A percentile compares a stretch with the other conserved stretches of the same genome.
Conservation (phyloP, 176 grass and related monocot genomes). For the Aegilops tauschii region DNA sequence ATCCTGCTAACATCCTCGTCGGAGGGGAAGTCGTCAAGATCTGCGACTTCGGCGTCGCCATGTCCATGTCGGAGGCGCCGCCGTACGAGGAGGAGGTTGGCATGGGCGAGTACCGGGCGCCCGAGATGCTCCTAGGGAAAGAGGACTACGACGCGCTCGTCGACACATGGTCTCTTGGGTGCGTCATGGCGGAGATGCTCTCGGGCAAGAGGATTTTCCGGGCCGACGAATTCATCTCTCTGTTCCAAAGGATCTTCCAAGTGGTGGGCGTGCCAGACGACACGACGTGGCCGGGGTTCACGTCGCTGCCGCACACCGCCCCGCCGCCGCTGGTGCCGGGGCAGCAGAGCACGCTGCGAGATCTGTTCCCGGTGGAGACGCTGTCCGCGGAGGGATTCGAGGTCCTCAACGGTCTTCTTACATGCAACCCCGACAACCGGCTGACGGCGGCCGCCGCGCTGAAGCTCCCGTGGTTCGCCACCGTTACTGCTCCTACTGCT, state of each 20-base stretch:
- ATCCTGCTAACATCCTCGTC: not conserved
- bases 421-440: not conserved
- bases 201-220: not conserved
- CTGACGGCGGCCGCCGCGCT: conserved; percentile 10
- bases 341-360: not conserved
- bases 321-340: not conserved
- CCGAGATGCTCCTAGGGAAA: not conserved
- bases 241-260: not conserved
- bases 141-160: not conserved
- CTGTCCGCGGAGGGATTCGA: not conserved
- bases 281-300: not conserved
- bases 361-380: not conserved
- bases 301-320: not conserved
- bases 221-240: not conserved
- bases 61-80: not conserved
- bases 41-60: not conserved
- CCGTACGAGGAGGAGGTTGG: not conserved
- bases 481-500: not conserved
- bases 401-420: not conserved
- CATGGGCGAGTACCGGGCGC: not conserved
- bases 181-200: not conserved
- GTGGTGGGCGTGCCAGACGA: not conserved
- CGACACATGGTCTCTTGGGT: not conserved
- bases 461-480: not conserved
- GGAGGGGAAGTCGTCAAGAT: not conserved